phyloP scores from a whole-genome alignment of 2,329 filamentous ascomycete genomes.

The Cryphonectria japonica region DNA sequence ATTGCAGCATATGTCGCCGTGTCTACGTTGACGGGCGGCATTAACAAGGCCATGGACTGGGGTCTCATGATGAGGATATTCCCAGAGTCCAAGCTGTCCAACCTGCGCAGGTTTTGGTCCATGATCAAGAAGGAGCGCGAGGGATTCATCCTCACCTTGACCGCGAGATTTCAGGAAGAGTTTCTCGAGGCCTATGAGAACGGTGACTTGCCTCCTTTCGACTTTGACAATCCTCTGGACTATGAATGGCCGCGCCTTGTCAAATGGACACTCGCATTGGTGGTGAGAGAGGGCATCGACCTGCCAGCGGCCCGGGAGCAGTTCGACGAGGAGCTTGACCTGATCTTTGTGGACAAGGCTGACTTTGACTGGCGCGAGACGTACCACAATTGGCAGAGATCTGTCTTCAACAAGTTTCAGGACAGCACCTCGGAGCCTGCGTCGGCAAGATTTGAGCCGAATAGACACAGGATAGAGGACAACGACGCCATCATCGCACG shows the following conservation, averaged over 20 bases:
- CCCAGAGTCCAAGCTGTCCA: slow-evolving; percentile 54
- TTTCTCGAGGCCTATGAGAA: slow-evolving; percentile 70
- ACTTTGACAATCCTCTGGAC: slow-evolving; percentile 64
- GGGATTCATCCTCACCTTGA: slow-evolving; percentile 59
- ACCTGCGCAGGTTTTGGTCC: slow-evolving; percentile 60
- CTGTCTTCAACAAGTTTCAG: slow-evolving; percentile 61
- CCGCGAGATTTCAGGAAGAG: slow-evolving; percentile 64
- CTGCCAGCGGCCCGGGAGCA: slow-evolving; percentile 52
- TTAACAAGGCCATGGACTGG: slow-evolving; percentile 64
- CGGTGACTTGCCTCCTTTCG: slow-evolving; percentile 61
- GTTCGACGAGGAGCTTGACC: slow-evolving; percentile 46
- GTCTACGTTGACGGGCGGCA: slow-evolving; percentile 61
- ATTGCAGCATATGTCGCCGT: slow-evolving; percentile 63
- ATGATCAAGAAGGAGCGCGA: slow-evolving; percentile 54
- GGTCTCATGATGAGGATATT: slow-evolving; percentile 61
- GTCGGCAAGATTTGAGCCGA: slow-evolving; percentile 39
- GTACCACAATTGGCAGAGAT: slow-evolving; percentile 58
- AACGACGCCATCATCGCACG: slow-evolving; percentile 45
- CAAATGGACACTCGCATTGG: slow-evolving; percentile 65
- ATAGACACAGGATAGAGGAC: slow-evolving; percentile 25
- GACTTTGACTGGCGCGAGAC: slow-evolving; percentile 56
- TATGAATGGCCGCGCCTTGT: slow-evolving; percentile 73
- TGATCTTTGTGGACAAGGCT: slow-evolving; percentile 34
- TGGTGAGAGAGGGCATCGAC: slow-evolving; percentile 48
- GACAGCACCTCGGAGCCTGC: slow-evolving; percentile 55